phyloP scores from a whole-genome alignment of 495 filamentous ascomycete genomes.

The Podospora sp. region DNA sequence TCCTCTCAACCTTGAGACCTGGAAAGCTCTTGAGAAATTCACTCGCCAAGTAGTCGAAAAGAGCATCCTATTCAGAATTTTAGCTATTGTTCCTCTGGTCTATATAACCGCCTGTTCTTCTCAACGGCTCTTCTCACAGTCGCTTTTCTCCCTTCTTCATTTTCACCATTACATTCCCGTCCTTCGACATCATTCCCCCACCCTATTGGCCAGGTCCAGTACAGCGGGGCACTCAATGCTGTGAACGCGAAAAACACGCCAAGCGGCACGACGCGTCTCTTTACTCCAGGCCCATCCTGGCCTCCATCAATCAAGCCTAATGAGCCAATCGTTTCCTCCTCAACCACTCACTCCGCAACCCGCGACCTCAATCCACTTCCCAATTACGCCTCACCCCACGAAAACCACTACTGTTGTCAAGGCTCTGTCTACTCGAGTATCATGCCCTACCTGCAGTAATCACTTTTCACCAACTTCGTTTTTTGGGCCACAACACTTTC shows the following conservation, averaged over 20 bases:
- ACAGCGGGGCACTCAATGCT: not conserved
- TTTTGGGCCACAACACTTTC: not conserved
- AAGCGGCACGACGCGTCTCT: not conserved
- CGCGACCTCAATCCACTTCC: not conserved
- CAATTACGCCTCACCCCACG: not conserved
- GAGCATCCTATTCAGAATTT: not conserved
- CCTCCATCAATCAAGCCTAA: not conserved
- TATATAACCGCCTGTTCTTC: not conserved
- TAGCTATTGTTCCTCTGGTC: not conserved
- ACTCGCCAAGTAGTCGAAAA: not conserved
- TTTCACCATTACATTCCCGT: not conserved
- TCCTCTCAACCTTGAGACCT: not conserved
- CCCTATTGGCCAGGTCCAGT: not conserved
- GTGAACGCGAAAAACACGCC: not conserved
- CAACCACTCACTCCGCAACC: not conserved
- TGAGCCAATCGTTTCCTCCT: not conserved
- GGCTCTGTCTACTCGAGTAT: not conserved
- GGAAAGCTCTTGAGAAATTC: not conserved
- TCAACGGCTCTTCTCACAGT: not conserved
- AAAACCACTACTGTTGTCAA: slow-evolving; percentile 9
- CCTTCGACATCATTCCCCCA: not conserved
- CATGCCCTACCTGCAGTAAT: slow-evolving; percentile 1
- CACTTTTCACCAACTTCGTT: not conserved
- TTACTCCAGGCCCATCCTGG: not conserved
- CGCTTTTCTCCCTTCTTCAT: not conserved